phyloP scores from a whole-genome alignment of 2,329 filamentous ascomycete species.

The Bipolaris gigantea region DNA sequence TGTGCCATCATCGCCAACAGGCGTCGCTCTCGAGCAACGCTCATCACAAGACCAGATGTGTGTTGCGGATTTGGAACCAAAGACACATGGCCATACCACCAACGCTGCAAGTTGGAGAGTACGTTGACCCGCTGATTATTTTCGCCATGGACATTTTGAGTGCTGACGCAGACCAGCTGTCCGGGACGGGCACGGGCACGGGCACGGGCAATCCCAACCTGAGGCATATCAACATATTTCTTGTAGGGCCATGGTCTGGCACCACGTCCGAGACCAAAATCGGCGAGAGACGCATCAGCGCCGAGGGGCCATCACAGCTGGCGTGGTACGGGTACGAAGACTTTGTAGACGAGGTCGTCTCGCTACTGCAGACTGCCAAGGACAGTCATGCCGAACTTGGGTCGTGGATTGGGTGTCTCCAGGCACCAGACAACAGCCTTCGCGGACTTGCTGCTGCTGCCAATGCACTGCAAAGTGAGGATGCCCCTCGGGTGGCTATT shows the following conservation, averaged over 20 bases:
- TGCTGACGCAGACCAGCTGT: slow-evolving; percentile 10
- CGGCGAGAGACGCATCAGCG: slow-evolving; percentile 24
- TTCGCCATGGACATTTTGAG: not conserved
- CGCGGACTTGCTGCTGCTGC: slow-evolving; percentile 39
- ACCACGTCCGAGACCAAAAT: slow-evolving; percentile 60
- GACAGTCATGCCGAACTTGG: slow-evolving; percentile 18
- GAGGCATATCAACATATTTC: slow-evolving; percentile 63
- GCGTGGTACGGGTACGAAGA: slow-evolving; percentile 26
- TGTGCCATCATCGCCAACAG: slow-evolving; percentile 1
- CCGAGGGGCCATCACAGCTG: slow-evolving; percentile 13
- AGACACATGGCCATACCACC: not conserved
- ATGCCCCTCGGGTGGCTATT: not conserved
- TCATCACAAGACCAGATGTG: not conserved
- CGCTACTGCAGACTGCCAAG: slow-evolving; percentile 17
- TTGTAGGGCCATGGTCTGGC: slow-evolving; percentile 46
- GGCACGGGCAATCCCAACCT: slow-evolving; percentile 17
- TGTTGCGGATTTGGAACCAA: not conserved
- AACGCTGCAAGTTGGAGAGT: not conserved
- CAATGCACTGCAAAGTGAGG: slow-evolving; percentile 28
- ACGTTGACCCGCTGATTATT: not conserved
- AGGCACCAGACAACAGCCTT: slow-evolving; percentile 25
- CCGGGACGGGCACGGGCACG: slow-evolving; percentile 1
- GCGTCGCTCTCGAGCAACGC: not conserved
- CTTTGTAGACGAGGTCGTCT: slow-evolving; percentile 20
- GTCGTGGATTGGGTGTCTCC: not conserved